Conservation (phyloP, 2,329 filamentous ascomycete genomes). For the Aspergillus sp. region DNA sequence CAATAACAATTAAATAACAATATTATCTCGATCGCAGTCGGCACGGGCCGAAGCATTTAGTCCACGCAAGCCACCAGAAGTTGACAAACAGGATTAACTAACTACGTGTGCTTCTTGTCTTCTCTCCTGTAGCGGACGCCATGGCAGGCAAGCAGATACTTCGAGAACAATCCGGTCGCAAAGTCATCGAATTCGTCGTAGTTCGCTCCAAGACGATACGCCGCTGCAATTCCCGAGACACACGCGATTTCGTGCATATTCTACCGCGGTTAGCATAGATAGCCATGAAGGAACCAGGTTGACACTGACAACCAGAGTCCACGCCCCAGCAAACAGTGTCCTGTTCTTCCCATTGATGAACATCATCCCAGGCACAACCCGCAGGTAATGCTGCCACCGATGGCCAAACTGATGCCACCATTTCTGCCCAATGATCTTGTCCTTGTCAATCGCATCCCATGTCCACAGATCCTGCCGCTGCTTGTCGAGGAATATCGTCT, state of each 20-base stretch:
- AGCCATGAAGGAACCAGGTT: too few relatives aligned
- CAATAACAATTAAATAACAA: too few relatives aligned
- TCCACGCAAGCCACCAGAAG: too few relatives aligned
- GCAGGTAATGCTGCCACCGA: conserved; percentile 59
- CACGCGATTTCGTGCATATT: conserved; percentile 67
- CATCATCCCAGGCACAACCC: conserved; percentile 70
- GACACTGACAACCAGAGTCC: conserved; percentile 65
- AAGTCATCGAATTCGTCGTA: conserved; percentile 49
- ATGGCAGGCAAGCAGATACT: conserved; percentile 34
- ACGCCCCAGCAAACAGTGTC: conserved; percentile 65
- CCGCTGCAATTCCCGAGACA: conserved; percentile 69
- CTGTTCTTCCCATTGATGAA: conserved; percentile 65
- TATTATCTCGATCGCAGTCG: too few relatives aligned
- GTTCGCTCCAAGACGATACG: conserved; percentile 65
- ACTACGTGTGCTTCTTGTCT: background rate
- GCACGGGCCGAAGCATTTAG: too few relatives aligned
- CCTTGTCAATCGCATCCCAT: conserved; percentile 55
- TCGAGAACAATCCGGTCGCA: conserved; percentile 32
- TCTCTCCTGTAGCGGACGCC: conserved; percentile 26
- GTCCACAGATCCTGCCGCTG: conserved; percentile 58
- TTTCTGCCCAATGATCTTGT: conserved; percentile 58
- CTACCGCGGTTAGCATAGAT: conserved; percentile 9
- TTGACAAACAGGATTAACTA: too few relatives aligned
- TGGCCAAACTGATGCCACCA: conserved; percentile 66
- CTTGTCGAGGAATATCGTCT: conserved; percentile 64